A percentile compares a stretch with the other conserved stretches of the same genome.
phyloP scores from a whole-genome alignment of 2,329 filamentous ascomycete species.

The Amauroascus verrucosus region DNA sequence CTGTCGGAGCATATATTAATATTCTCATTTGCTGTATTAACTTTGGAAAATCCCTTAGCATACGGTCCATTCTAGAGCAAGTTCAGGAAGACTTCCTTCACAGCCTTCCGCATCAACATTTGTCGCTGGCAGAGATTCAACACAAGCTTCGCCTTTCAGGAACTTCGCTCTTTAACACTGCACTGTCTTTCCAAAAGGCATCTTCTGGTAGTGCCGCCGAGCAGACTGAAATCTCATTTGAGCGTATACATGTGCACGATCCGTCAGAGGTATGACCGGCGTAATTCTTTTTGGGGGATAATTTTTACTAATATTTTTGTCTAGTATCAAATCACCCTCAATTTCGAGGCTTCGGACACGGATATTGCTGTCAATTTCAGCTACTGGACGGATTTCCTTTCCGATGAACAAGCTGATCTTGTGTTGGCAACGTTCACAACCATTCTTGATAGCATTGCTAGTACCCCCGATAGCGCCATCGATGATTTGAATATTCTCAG shows the following conservation, averaged over 20 bases:
- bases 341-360: neutral
- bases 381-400: slow-evolving; percentile 1
- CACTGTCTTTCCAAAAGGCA: slow-evolving; percentile 3
- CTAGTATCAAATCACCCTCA: slow-evolving; percentile 9
- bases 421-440: neutral
- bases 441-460: neutral
- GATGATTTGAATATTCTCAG: neutral
- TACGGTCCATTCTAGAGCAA: slow-evolving; percentile 44
- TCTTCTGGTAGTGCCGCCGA: neutral
- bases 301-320: too few relatives aligned
- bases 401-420: neutral
- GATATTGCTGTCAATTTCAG: neutral
- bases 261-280: slow-evolving; percentile 9
- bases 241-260: slow-evolving; percentile 1
- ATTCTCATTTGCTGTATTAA: slow-evolving; percentile 33
- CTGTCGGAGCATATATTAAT: slow-evolving; percentile 37
- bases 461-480: neutral
- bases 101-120: slow-evolving; percentile 55
- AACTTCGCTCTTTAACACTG: slow-evolving; percentile 10
- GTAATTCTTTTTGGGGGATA: neutral
- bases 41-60: slow-evolving; percentile 29
- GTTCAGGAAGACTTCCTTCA: slow-evolving; percentile 48
- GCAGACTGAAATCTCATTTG: slow-evolving; percentile 3
- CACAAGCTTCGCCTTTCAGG: slow-evolving; percentile 1
- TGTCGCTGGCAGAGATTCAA: slow-evolving; percentile 39